phyloP scores from a whole-genome alignment of 352 stramenopile species.

The Elongisporangium senticosum region DNA sequence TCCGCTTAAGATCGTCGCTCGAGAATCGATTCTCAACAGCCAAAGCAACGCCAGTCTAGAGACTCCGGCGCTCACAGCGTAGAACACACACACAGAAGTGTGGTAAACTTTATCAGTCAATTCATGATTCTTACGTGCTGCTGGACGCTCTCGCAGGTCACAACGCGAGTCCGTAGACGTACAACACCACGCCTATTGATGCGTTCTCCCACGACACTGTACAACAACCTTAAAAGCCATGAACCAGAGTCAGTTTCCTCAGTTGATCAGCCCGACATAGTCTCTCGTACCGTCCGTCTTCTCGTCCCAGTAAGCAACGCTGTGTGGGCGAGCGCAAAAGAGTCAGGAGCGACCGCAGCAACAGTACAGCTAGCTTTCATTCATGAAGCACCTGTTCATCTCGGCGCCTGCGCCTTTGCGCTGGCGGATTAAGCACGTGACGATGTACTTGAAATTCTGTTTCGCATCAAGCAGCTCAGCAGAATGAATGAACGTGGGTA shows the following conservation, averaged over 20 bases:
- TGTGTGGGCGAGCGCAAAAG: conserved; percentile 9
- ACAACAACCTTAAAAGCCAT: conserved; percentile 37
- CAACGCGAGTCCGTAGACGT: conserved; percentile 63
- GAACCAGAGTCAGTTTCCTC: neutral
- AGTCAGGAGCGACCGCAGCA: neutral
- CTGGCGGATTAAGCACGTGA: conserved; percentile 63
- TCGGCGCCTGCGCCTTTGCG: conserved; percentile 61
- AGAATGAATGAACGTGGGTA: neutral
- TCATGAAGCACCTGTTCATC: conserved; percentile 28
- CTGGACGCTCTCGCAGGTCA: conserved; percentile 14
- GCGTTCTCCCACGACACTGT: conserved; percentile 74
- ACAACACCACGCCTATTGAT: conserved; percentile 58
- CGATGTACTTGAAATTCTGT: conserved; percentile 85
- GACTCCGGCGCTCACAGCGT: conserved; percentile 25
- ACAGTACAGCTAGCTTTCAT: neutral
- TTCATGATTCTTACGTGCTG: neutral
- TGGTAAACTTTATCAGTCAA: neutral
- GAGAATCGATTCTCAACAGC: conserved; percentile 14
- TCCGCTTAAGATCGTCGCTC: conserved; percentile 55
- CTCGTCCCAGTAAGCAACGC: conserved; percentile 65
- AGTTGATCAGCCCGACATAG: neutral
- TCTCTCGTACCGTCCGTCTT: conserved; percentile 49
- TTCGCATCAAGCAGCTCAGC: neutral
- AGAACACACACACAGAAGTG: neutral
- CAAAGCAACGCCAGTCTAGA: conserved; percentile 13